Evolutionary conservation across 1,284 basidiomycete species (phyloP).

Genomic region (Ceratobasidium sp.): DNA sequence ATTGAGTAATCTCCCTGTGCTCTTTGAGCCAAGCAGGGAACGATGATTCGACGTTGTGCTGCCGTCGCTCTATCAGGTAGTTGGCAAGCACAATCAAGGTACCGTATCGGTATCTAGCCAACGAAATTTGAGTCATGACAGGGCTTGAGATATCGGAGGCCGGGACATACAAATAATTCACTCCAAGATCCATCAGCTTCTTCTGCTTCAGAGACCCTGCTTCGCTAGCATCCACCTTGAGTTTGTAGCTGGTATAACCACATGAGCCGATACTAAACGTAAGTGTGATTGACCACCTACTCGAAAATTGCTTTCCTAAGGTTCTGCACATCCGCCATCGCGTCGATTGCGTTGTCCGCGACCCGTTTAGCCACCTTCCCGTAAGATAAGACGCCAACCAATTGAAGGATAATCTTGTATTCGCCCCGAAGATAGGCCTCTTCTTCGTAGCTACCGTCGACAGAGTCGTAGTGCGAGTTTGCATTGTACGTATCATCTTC

Average conservation of each 20-base stretch:
- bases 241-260: constrained; percentile 72
- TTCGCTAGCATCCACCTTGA: constrained; percentile 84
- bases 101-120: constrained; percentile 78
- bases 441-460: constrained; percentile 82
- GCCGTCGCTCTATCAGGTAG: constrained; percentile 82
- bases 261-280: constrained; percentile 2
- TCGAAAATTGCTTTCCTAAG: constrained; percentile 91
- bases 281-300: constrained; percentile 52
- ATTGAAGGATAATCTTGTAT: constrained; percentile 95
- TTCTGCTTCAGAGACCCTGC: constrained; percentile 77
- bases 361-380: constrained; percentile 93
- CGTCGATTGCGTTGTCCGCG: constrained; percentile 86
- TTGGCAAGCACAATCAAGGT: constrained; percentile 95
- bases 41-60: constrained; percentile 48
- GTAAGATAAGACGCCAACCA: constrained; percentile 86
- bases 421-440: constrained; percentile 88
- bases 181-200: constrained; percentile 73
- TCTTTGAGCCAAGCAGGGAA: constrained; percentile 87
- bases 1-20: constrained; percentile 81
- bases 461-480: constrained; percentile 62
- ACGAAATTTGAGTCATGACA: constrained; percentile 11
- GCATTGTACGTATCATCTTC: constrained; percentile 49
- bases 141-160: constrained; percentile 38
- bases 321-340: constrained; percentile 92
- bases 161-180: constrained; percentile 81